Conservation (phyloP, 2,329 filamentous ascomycete species). For the Colletotrichum falcatum region DNA sequence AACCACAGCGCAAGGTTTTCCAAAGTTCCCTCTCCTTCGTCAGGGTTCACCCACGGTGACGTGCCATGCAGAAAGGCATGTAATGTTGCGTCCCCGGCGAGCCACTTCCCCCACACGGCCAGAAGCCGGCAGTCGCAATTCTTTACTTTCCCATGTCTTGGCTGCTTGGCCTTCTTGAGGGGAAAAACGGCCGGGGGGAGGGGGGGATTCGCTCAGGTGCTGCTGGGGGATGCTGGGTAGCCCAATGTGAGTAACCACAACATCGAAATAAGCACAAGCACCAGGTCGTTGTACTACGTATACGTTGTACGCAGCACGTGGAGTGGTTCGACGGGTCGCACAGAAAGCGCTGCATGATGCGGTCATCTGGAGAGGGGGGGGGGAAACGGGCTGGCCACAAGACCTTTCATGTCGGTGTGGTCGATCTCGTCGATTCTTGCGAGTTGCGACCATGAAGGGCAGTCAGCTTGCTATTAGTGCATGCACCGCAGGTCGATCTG, state of each 20-base stretch:
- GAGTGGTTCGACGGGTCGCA: constrained; percentile 28
- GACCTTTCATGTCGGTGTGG: constrained; percentile 17
- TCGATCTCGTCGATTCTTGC: constrained; percentile 12
- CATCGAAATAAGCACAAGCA: constrained; percentile 33
- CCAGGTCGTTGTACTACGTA: too few species aligned
- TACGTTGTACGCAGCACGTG: constrained; percentile 23
- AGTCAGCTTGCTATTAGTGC: too few species aligned
- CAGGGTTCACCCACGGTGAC: constrained; percentile 11
- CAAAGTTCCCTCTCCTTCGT: constrained; percentile 10
- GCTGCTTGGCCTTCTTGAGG: constrained; percentile 16
- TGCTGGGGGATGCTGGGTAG: neutral
- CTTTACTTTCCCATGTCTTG: constrained; percentile 35
- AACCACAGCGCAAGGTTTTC: constrained; percentile 30
- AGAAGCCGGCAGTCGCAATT: constrained; percentile 12
- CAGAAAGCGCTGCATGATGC: constrained; percentile 35
- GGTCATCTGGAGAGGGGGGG: constrained; percentile 34
- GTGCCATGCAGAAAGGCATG: constrained; percentile 23
- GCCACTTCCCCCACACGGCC: constrained; percentile 25
- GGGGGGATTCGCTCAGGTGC: constrained; percentile 2
- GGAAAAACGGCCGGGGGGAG: neutral
- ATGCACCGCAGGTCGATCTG: constrained; percentile 7
- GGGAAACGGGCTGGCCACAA: constrained; percentile 22
- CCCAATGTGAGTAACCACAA: constrained; percentile 27
- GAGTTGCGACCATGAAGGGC: constrained; percentile 8
- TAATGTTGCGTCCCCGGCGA: constrained; percentile 32